These are phyloP conservation scores for Celoporthe dispersa DNA, from an alignment of 2,329 filamentous ascomycete genomes.

Conservation along the genomic window DNA sequence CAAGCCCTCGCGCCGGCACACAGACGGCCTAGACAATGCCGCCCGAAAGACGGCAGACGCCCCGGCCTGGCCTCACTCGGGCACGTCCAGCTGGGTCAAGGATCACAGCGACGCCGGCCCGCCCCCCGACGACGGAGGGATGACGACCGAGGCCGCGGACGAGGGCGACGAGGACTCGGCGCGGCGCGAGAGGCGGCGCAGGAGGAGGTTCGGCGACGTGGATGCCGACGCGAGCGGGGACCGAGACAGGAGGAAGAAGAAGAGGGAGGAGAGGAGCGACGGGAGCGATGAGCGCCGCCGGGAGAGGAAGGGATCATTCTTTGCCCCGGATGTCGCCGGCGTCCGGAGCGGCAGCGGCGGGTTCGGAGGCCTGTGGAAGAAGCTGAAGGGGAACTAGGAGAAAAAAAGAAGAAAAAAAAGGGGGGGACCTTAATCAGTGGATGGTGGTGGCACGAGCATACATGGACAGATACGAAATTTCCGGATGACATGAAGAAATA, in stretches of 20 bases:
- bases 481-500: not conserved
- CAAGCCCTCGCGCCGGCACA: constrained; percentile 28
- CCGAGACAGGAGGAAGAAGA: constrained; percentile 37
- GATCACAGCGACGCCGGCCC: constrained; percentile 66
- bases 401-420: no score
- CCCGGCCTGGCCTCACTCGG: constrained; percentile 62
- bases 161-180: constrained; percentile 57
- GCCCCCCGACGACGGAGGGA: constrained; percentile 51
- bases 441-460: not conserved
- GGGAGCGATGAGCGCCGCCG: constrained; percentile 49
- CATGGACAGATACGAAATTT: not conserved
- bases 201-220: constrained; percentile 49
- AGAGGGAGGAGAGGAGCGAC: constrained; percentile 42
- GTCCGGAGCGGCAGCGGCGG: constrained; percentile 46
- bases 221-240: constrained; percentile 39
- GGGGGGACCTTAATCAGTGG: constrained; percentile 10
- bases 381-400: constrained; percentile 46
- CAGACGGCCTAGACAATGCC: constrained; percentile 31
- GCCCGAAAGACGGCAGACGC: constrained; percentile 35
- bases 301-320: constrained; percentile 46
- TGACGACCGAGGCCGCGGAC: constrained; percentile 41
- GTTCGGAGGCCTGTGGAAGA: constrained; percentile 61
- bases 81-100: constrained; percentile 69
- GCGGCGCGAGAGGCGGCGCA: constrained; percentile 53
- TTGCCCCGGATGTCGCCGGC: constrained; percentile 45